These are phyloP conservation scores for Phytophthora pistaciae DNA, from an alignment of 352 stramenopile genomes.

Conservation along the genomic window DNA sequence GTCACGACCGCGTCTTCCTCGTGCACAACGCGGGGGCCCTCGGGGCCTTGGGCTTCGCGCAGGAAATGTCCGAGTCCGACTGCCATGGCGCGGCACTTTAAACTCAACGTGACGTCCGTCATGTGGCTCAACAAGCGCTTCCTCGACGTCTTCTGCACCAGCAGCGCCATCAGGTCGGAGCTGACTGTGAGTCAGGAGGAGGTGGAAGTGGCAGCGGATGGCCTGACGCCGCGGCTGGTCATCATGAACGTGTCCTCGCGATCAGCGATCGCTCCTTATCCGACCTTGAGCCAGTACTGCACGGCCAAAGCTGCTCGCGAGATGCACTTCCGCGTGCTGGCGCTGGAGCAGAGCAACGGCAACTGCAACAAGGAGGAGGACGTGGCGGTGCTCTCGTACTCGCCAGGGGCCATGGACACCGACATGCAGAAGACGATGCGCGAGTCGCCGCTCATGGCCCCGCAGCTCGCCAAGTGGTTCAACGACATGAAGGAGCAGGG, in stretches of 20 bases:
- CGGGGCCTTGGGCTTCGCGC: conserved; percentile 62
- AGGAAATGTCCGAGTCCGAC: conserved; percentile 51
- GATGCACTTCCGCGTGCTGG: conserved; percentile 83
- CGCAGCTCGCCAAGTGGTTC: conserved; percentile 50
- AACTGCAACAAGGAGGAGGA: conserved; percentile 11
- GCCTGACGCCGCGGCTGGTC: conserved; percentile 32
- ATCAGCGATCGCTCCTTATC: conserved; percentile 74
- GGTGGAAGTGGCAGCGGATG: neutral
- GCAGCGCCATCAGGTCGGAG: neutral
- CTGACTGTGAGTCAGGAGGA: neutral
- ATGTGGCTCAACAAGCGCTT: conserved; percentile 84
- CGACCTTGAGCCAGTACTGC: conserved; percentile 79
- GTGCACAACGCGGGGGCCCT: conserved; percentile 87
- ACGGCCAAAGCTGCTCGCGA: conserved; percentile 83
- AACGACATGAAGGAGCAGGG: conserved; percentile 61
- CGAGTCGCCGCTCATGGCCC: conserved; percentile 46
- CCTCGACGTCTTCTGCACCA: conserved; percentile 53
- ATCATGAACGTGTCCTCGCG: conserved; percentile 89
- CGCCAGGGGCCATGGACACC: conserved; percentile 87
- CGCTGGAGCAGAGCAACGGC: conserved; percentile 49
- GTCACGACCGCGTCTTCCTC: conserved; percentile 57
- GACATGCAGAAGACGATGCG: conserved; percentile 76
- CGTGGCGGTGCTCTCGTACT: conserved; percentile 80
- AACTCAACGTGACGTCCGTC: conserved; percentile 86
- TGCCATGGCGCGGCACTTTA: conserved; percentile 58